These are phyloP conservation scores for Coemansia sp. DNA, from an alignment of 192 early-diverging fungal species.

Conservation along the genomic window DNA sequence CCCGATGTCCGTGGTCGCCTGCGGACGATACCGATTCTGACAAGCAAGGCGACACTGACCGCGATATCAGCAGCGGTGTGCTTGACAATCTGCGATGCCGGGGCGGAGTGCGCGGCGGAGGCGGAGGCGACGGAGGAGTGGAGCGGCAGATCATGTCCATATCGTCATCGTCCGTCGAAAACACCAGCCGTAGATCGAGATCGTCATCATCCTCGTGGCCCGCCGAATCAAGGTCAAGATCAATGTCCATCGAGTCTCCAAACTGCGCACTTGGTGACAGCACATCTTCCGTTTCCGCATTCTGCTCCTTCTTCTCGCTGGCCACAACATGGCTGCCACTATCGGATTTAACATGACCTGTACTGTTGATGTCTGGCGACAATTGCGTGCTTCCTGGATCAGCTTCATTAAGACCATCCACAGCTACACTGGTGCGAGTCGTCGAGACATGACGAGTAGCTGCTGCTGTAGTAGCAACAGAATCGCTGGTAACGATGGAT, in stretches of 20 bases:
- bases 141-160: slow-evolving; percentile 50
- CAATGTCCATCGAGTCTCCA: slow-evolving; percentile 15
- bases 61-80: slow-evolving; percentile 24
- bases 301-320: neutral
- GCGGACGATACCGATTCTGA: slow-evolving; percentile 7
- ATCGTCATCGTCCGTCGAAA: slow-evolving; percentile 27
- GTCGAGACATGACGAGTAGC: neutral
- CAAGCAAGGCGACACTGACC: slow-evolving; percentile 21
- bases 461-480: neutral
- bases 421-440: neutral
- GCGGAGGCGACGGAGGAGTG: slow-evolving; percentile 50
- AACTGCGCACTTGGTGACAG: neutral
- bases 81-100: slow-evolving; percentile 31
- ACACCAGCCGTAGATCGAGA: slow-evolving; percentile 40
- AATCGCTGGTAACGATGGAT: neutral
- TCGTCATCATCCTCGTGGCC: slow-evolving; percentile 18
- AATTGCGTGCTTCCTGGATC: neutral
- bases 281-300: neutral
- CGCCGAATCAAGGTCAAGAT: slow-evolving; percentile 12
- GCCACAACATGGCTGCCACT: neutral
- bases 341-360: neutral
- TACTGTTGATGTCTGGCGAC: neutral
- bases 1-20: neutral
- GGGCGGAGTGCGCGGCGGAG: slow-evolving; percentile 20
- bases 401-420: neutral